Percentiles rank a stretch among this genome's conserved stretches.
phyloP scores from a whole-genome alignment of 495 filamentous ascomycete genomes.

The Patellaria atrata region DNA sequence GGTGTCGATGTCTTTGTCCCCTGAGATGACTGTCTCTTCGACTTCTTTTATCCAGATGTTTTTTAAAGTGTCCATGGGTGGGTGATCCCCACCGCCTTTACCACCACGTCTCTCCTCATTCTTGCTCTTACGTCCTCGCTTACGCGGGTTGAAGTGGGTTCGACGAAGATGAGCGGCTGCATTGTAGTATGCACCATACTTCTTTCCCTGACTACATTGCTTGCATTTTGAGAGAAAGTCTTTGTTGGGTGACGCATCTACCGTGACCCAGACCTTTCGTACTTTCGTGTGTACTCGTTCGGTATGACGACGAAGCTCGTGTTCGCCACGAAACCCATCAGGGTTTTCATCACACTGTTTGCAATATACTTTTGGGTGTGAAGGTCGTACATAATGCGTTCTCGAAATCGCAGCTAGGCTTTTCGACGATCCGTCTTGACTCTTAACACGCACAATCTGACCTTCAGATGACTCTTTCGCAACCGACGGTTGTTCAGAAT shows the following conservation, averaged over 20 bases:
- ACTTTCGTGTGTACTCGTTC: conserved; percentile 61
- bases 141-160: conserved; percentile 66
- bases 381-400: conserved; percentile 57
- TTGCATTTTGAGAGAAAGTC: conserved; percentile 75
- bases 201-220: conserved; percentile 60
- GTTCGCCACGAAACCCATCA: conserved; percentile 83
- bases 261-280: conserved; percentile 70
- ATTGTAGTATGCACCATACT: conserved; percentile 89
- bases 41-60: conserved; percentile 63
- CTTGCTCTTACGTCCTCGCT: conserved; percentile 39
- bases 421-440: conserved; percentile 44
- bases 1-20: conserved; percentile 3
- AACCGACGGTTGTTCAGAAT: too few species aligned
- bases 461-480: conserved; percentile 23
- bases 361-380: conserved; percentile 64
- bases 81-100: conserved; percentile 70
- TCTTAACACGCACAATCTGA: conserved; percentile 41
- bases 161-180: conserved; percentile 83
- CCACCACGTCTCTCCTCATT: conserved; percentile 59
- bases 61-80: conserved; percentile 67
- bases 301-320: conserved; percentile 79
- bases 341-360: conserved; percentile 58
- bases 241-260: conserved; percentile 44
- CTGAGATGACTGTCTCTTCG: conserved; percentile 30
- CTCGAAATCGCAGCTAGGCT: conserved; percentile 52